Conservation (phyloP, 306 rosid genomes). For the Notholithocarpus densiflorus region DNA sequence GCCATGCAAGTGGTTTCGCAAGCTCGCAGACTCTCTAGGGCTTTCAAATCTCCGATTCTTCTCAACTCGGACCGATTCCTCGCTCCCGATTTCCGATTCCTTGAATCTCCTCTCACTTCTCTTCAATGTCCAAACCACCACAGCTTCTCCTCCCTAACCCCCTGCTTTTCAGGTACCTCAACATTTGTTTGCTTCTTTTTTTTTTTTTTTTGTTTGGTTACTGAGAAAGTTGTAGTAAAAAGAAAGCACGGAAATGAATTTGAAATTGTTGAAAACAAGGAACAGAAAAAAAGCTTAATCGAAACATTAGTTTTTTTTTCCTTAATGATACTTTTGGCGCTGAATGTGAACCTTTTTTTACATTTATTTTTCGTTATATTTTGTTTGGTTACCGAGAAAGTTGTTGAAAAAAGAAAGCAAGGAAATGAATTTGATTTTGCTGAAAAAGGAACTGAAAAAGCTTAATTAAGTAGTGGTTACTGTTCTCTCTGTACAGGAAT, state of each 20-base stretch:
- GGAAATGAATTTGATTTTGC: not conserved
- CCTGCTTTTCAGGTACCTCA: slow-evolving; percentile 38
- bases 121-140: slow-evolving; percentile 31
- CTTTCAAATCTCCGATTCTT: slow-evolving; percentile 40
- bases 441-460: not conserved
- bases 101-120: slow-evolving; percentile 24
- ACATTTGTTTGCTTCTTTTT: not conserved
- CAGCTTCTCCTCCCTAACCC: slow-evolving; percentile 15
- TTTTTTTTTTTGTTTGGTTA: not conserved
- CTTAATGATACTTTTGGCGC: too few species aligned
- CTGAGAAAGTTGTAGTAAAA: not conserved
- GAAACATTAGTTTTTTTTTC: not conserved
- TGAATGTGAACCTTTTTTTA: not conserved
- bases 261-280: not conserved
- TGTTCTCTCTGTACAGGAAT: too few species aligned
- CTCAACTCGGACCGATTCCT: slow-evolving; percentile 35
- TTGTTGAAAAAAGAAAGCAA: not conserved
- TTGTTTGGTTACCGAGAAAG: not conserved
- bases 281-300: not conserved
- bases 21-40: slow-evolving; percentile 53
- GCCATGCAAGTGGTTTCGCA: slow-evolving; percentile 65
- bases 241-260: not conserved
- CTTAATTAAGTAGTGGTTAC: too few species aligned
- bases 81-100: slow-evolving; percentile 28
- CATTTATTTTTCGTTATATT: not conserved